Base-by-base conservation (phyloP, 1,139 yeast genomes). In the Lodderomyces parapsilosis region DNA sequence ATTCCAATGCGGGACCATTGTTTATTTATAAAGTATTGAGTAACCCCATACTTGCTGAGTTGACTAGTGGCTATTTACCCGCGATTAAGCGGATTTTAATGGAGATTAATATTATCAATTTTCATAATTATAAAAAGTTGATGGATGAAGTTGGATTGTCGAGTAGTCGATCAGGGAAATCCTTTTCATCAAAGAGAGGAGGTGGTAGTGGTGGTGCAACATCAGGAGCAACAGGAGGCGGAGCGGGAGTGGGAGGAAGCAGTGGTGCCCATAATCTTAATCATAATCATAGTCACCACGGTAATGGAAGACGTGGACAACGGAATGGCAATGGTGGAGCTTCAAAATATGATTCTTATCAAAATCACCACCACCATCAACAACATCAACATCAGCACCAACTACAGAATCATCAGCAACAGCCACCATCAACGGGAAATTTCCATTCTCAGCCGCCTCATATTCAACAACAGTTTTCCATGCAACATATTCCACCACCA, bases 131-230 rank as follows among this genome's bases (percentile, higher is more conserved):
- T 63, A 87, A 88, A 59, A 81, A 96, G 52, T 71, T 93, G 46
- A 80, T 91, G 80, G 98, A 93, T 53, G 98, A 93, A 62, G 94
- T 90, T 50, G 98, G 98, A 6, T 70, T 91, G 41, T 62, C 75
- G 6, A 65, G 63, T 47, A 62, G 62, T 39, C 56, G 75, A 44
- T 54, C 70, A 40, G 62, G 61, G 42, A 55, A 74, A 43, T 55
- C 57, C 34, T 57, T 60, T 36, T 48, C 58, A 36, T 27, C 44
- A 11, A 50, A 46, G 24, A 40, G 50, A 37, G 44, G 44, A 32
- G 20, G 38, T 13, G 22, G 15, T 22, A 35, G 40, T n/a, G 14
- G 35, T 4, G 14, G 9, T 22, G 24, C 8, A 22, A 22, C 24
- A 7, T 22, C 24, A 9, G 24, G 24, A 7, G 17, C 19, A 24